A percentile compares a stretch with the other conserved stretches of the same genome.
These are phyloP conservation scores for Dipodascopsis uninucleata DNA, from an alignment of 805 yeast genomes.

Conservation along the genomic window DNA sequence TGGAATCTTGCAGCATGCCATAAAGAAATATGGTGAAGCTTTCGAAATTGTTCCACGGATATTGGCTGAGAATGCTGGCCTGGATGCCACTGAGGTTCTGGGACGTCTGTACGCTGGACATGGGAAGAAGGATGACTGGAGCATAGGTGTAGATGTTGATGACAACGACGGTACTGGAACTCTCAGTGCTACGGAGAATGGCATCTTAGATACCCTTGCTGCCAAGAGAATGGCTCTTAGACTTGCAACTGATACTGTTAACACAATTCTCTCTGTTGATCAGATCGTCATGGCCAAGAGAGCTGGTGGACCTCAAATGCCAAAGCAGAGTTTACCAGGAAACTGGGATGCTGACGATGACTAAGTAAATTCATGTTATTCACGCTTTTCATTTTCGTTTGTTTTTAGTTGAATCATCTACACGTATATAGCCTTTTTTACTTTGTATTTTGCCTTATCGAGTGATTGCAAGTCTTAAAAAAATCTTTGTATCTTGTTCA, in stretches of 20 bases:
- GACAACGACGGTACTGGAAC: slow-evolving; percentile 51
- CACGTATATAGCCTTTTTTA: too few species aligned
- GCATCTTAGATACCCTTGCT: slow-evolving; percentile 74
- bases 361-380: too few species aligned
- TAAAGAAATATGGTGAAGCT: slow-evolving; percentile 89
- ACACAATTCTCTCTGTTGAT: slow-evolving; percentile 84
- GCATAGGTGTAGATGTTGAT: slow-evolving; percentile 73
- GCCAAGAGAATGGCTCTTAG: slow-evolving; percentile 83
- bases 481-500: too few species aligned
- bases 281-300: slow-evolving; percentile 98
- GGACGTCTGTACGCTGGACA: slow-evolving; percentile 89
- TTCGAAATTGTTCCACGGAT: slow-evolving; percentile 92
- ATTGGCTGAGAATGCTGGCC: slow-evolving; percentile 89
- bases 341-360: slow-evolving; percentile 91
- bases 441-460: too few species aligned
- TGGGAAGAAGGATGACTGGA: slow-evolving; percentile 45
- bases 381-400: too few species aligned
- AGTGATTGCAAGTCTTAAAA: too few species aligned
- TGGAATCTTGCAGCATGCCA: slow-evolving; percentile 87
- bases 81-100: slow-evolving; percentile 84
- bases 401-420: too few species aligned
- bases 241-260: slow-evolving; percentile 93
- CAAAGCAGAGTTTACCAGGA: slow-evolving; percentile 80
- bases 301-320: slow-evolving; percentile 96
- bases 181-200: slow-evolving; percentile 63